Conservation (phyloP, 108 stramenopile genomes). For the Tribonema minus region DNA sequence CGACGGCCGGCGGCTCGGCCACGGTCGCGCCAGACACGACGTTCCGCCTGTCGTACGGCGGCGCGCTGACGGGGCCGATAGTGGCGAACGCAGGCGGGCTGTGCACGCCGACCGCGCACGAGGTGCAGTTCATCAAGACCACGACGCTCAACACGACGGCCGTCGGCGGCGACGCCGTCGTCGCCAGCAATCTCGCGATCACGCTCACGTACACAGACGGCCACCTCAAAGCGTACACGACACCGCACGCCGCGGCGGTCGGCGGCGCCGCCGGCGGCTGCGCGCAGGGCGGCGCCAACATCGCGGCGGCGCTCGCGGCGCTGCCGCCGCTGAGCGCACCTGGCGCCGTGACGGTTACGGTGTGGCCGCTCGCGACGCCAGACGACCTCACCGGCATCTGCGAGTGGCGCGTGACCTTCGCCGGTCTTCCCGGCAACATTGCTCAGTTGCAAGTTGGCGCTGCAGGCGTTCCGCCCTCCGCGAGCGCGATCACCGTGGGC, state of each 20-base stretch:
- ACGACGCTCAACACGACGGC: constrained; percentile 41
- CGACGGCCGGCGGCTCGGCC: constrained; percentile 48
- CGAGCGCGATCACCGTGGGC: constrained; percentile 7
- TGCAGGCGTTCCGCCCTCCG: constrained; percentile 11
- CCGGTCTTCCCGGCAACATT: not conserved
- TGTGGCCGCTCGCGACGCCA: not conserved
- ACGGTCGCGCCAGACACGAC: constrained; percentile 56
- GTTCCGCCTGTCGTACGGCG: constrained; percentile 68
- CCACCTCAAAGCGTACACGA: not conserved
- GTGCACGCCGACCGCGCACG: not conserved
- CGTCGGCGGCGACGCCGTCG: not conserved
- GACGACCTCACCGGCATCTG: not conserved
- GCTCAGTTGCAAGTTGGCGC: not conserved
- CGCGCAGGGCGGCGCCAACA: constrained; percentile 24
- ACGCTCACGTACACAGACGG: constrained; percentile 39
- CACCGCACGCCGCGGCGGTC: not conserved
- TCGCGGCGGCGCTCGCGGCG: constrained; percentile 26
- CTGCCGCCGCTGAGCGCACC: not conserved
- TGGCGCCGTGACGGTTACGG: not conserved
- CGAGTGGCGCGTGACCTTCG: constrained; percentile 64
- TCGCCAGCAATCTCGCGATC: not conserved
- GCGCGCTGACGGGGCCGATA: constrained; percentile 61
- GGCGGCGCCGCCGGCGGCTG: not conserved
- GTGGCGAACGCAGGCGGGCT: constrained; percentile 40
- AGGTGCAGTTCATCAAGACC: constrained; percentile 19